These are phyloP conservation scores for Lactifluus subvellereus DNA, from an alignment of 768 basidiomycete species.

Conservation along the genomic window DNA sequence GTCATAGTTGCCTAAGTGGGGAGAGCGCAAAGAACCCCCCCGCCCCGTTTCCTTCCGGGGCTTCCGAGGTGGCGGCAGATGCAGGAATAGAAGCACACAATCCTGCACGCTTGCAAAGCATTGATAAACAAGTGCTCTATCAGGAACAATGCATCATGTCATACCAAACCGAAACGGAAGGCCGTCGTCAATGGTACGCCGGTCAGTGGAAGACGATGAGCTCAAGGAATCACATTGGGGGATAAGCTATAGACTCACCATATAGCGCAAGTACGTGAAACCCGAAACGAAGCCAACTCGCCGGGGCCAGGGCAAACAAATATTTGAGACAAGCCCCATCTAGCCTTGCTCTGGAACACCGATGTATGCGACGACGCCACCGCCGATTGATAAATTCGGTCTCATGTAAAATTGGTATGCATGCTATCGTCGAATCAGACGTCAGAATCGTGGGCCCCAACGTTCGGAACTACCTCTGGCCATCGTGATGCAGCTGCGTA, in stretches of 20 bases:
- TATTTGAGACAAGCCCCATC: not conserved
- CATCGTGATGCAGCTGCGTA: not conserved
- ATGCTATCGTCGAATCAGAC: conserved; percentile 10
- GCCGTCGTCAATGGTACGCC: not conserved
- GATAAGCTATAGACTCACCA: conserved; percentile 2
- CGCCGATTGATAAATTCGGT: conserved; percentile 6
- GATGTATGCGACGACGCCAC: not conserved
- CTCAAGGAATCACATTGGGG: not conserved
- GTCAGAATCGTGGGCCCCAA: not conserved
- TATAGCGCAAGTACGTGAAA: not conserved
- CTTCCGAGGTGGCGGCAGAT: not conserved
- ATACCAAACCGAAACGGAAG: not conserved
- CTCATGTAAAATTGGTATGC: not conserved
- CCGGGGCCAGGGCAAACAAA: not conserved
- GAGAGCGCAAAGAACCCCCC: conserved; percentile 9
- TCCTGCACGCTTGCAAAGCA: conserved; percentile 1
- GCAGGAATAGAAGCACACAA: not conserved
- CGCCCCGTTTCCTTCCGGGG: not conserved
- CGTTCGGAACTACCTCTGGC: not conserved
- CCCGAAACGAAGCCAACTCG: not conserved
- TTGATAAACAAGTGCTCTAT: conserved; percentile 4
- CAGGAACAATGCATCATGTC: not conserved
- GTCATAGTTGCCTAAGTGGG: not conserved
- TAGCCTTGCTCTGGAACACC: not conserved
- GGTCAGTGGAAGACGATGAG: not conserved